Evolutionary conservation across 306 rosid genomes (phyloP), one percentile per base, ranked within the genome.

Genomic region (Pyrus pyrifolia): DNA sequence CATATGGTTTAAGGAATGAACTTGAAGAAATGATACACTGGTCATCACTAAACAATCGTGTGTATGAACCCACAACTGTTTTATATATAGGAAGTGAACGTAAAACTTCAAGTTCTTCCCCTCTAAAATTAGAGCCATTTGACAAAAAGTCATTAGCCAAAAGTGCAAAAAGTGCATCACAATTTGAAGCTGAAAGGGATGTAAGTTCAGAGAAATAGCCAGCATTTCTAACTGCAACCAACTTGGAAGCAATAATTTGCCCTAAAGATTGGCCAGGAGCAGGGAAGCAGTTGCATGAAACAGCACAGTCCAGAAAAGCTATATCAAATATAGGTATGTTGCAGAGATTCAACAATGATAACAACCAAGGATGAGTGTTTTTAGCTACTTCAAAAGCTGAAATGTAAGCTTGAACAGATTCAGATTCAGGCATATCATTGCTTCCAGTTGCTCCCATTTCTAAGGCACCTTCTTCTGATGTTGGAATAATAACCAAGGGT

Each of bases 1-100:
- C 93, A 83, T 78, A 67, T 68, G 97, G 95, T 73, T 86, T 94
- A 49, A 94, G 88, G 82, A 94, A 94, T 45, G 98, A 89, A 74
- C 77, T 85, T 84, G 95, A 85, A 86, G 95, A 90, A 80, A 94
- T 85, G 81, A 94, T 88, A 78, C 98, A 90, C 69, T 90, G 98
- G 74, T 89, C 91, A 85, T 86, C 83, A 49, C 85, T 88, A 29
- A 79, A 82, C 81, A 94, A 82, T 61, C 73, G 87, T 42, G 98
- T 91, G 72, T 91, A 92, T 76, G 98, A 87, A 71, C 96, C 98
- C 58, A 88, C 81, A 77, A 94, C 92, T 51, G 97, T 94, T 88
- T 87, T 94, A 84, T 94, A 94, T 45, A 94, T 90, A 40, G 98
- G 97, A 67, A 94, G 89, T 63, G 92, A 86, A 66, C 93, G 87